These are phyloP conservation scores for Sporothrix phasma DNA, from an alignment of 2,329 filamentous ascomycete genomes.

Conservation along the genomic window DNA sequence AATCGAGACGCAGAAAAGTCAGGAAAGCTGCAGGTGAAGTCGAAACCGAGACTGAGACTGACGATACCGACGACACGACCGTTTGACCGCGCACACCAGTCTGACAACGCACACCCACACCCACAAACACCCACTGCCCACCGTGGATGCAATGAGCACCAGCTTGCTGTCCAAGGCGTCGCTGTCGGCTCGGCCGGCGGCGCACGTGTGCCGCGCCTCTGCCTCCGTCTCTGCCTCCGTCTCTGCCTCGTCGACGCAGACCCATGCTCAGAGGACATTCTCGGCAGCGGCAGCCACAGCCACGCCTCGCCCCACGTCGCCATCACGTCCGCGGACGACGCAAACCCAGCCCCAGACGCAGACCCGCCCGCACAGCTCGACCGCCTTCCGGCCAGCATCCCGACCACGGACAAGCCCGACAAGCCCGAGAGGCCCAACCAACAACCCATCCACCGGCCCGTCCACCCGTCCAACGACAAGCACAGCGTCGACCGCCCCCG, in stretches of 20 bases:
- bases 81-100: not conserved
- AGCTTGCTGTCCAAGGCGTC: constrained; percentile 28
- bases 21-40: not conserved
- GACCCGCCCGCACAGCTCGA: not conserved
- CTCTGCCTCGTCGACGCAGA: constrained; percentile 14
- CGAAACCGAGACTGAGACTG: not conserved
- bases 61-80: not conserved
- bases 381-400: not conserved
- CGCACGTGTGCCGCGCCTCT: constrained; percentile 24
- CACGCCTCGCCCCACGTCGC: not conserved
- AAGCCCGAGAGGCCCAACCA: not conserved
- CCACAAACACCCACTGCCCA: not conserved
- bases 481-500: not conserved
- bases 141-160: constrained; percentile 24
- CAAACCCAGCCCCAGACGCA: not conserved
- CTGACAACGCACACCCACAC: not conserved
- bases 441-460: too few relatives aligned
- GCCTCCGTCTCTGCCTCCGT: too few relatives aligned
- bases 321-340: not conserved
- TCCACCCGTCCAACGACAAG: not conserved
- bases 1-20: too few relatives aligned
- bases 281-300: not conserved
- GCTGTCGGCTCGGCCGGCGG: constrained; percentile 25
- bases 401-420: not conserved
- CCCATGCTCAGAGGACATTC: not conserved